These are phyloP conservation scores for Vitis cinerea DNA, from an alignment of 164 flowering plant species.

Conservation along the genomic window DNA sequence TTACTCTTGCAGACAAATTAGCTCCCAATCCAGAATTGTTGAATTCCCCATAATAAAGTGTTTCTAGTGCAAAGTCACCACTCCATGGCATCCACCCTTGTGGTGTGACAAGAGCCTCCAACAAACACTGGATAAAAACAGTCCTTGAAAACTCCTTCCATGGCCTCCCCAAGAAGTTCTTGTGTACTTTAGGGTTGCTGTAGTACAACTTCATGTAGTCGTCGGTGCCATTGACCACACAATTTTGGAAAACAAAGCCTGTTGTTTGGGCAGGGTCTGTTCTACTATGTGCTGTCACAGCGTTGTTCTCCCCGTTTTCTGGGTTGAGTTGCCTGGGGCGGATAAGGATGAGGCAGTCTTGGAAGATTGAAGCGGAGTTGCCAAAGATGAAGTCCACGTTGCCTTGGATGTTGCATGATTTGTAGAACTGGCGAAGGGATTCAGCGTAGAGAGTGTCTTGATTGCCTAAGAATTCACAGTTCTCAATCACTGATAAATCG, in stretches of 20 bases:
- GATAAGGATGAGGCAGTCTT: slow-evolving; percentile 18
- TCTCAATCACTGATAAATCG: too few species aligned
- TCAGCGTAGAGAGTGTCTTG: slow-evolving; percentile 26
- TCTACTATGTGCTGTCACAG: slow-evolving; percentile 25
- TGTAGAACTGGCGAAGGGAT: slow-evolving; percentile 21
- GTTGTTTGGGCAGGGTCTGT: slow-evolving; percentile 19
- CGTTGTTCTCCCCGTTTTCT: slow-evolving; percentile 9
- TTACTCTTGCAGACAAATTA: background rate
- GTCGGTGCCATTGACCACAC: background rate
- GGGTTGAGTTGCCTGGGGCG: slow-evolving; percentile 6
- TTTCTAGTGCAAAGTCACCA: background rate
- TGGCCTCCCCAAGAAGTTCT: slow-evolving; percentile 14
- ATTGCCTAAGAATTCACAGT: slow-evolving; percentile 15
- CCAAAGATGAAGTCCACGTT: slow-evolving; percentile 29
- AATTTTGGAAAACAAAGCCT: slow-evolving; percentile 21
- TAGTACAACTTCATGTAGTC: background rate
- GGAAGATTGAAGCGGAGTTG: slow-evolving; percentile 16
- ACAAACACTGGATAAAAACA: slow-evolving; percentile 8
- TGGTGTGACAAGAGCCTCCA: background rate
- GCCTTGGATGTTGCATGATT: slow-evolving; percentile 17
- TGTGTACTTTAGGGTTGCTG: too few species aligned
- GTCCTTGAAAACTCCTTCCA: slow-evolving; percentile 27
- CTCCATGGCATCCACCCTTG: too few species aligned
- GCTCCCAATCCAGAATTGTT: slow-evolving; percentile 2
- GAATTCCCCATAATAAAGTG: slow-evolving; percentile 5